Evolutionary conservation across 257 asterid genomes (phyloP).

Genomic region (Rhazya stricta): DNA sequence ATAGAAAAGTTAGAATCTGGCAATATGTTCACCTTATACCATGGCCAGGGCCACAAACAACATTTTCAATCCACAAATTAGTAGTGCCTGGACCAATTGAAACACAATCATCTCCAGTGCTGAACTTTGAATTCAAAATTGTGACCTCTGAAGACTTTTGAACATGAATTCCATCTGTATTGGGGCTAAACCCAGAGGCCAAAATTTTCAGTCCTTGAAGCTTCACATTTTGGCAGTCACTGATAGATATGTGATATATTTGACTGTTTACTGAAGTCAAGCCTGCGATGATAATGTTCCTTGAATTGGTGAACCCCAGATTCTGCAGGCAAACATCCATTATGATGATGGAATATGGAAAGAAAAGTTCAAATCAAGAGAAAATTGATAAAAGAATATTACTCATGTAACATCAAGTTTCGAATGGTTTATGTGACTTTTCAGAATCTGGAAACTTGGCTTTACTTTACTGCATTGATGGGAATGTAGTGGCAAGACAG

Average conservation of each 20-base stretch:
- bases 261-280: slow-evolving; percentile 26
- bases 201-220: slow-evolving; percentile 13
- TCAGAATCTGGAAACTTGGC: no score
- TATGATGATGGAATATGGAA: no score
- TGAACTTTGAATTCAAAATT: slow-evolving; percentile 19
- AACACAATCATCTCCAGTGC: slow-evolving; percentile 32
- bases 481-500: no score
- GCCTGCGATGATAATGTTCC: no score
- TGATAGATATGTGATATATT: slow-evolving; percentile 20
- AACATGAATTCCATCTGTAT: slow-evolving; percentile 33
- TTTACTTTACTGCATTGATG: no score
- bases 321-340: no score
- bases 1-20: no score
- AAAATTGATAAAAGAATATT: no score
- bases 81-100: slow-evolving; percentile 30
- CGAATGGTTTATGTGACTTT: no score
- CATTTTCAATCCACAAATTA: slow-evolving; percentile 22
- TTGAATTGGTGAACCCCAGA: no score
- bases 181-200: slow-evolving; percentile 26
- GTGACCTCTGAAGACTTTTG: slow-evolving; percentile 20
- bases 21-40: slow-evolving; percentile 35
- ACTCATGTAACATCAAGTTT: no score
- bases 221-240: slow-evolving; percentile 20
- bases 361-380: no score
- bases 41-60: slow-evolving; percentile 32